These are phyloP conservation scores for Melanopsichium pennsylvanicum DNA, from an alignment of 1,284 basidiomycete genomes.

Conservation along the genomic window DNA sequence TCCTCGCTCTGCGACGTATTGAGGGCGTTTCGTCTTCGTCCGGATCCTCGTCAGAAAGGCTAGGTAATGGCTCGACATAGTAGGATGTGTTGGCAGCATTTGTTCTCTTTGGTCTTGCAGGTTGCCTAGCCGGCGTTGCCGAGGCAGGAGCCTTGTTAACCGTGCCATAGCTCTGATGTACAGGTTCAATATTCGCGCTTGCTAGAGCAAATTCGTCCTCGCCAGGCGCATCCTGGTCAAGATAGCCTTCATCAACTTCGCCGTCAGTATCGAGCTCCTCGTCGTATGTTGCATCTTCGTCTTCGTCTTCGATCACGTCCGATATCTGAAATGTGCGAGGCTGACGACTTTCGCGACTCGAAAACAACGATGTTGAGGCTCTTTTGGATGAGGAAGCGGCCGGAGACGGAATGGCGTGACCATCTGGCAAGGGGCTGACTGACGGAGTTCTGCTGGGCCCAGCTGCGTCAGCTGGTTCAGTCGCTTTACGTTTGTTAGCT, in stretches of 20 bases:
- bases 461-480: background rate
- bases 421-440: constrained; percentile 6
- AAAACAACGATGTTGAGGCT: background rate
- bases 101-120: constrained; percentile 13
- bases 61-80: constrained; percentile 10
- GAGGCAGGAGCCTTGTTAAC: too few species aligned
- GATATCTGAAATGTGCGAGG: constrained; percentile 21
- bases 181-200: too few species aligned
- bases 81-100: constrained; percentile 13
- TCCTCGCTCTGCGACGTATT: constrained; percentile 9
- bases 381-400: constrained; percentile 14
- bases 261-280: constrained; percentile 28
- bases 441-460: constrained; percentile 1
- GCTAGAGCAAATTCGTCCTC: too few species aligned
- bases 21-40: constrained; percentile 22
- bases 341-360: constrained; percentile 16
- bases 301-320: constrained; percentile 7
- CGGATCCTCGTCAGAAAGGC: constrained; percentile 16
- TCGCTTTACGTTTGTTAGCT: constrained; percentile 21
- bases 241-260: constrained; percentile 22
- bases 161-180: too few species aligned
- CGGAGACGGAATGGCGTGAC: background rate
- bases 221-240: constrained; percentile 9
- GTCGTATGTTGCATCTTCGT: constrained; percentile 22
- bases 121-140: constrained; percentile 8